Evolutionary conservation across 768 basidiomycete species (phyloP), one percentile per base, ranked within the genome.

Genomic region (Mycena capillaripes): DNA sequence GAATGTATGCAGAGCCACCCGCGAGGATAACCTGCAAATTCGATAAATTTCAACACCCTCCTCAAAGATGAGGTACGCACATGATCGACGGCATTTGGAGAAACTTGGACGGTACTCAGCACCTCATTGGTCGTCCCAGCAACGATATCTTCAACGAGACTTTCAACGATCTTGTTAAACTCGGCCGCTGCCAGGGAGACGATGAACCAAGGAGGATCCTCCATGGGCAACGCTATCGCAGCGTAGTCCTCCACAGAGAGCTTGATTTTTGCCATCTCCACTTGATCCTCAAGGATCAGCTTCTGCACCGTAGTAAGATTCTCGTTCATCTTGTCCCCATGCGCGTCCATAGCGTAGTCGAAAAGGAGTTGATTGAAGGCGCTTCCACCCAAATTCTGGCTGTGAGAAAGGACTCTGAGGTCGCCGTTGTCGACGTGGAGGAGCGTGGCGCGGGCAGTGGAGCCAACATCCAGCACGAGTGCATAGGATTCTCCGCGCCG

Each of bases 1-100:
- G 66, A 8, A 67, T 67, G 23, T 67, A 9, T 11, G 56, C 42
- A 3, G 56, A 58, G 2, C 66, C 56, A 6, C 66, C 66, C 2
- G 66, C 34, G 3, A 67, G 57, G 5, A 67, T 67, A 2, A 52
- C 36, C 66, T 67, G 56, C 2, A 2, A 2, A 16, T 23, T 3
- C 1, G 19, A 19, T 44, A 19, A 44, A 14, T 29, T 14, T 17
- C 11, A 3, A 30, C 5, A 23, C 19, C 7, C 6, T 29, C 19
- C 4, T 12, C 2, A 8, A 17, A 23, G 30, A 4, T 16, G 40
- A 17, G 3, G 42, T 21, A 57, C 55, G 32, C 46, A 66, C 65
- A 23, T 66, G 42, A 3, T 32, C 25, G 3, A 57, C 32, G 5
- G 21, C 55, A 10, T 27, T 7, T 7, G 10, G 6, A 1, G 14